These are phyloP conservation scores for Achaetomiella virescens DNA, from an alignment of 495 filamentous ascomycete species.

Conservation along the genomic window DNA sequence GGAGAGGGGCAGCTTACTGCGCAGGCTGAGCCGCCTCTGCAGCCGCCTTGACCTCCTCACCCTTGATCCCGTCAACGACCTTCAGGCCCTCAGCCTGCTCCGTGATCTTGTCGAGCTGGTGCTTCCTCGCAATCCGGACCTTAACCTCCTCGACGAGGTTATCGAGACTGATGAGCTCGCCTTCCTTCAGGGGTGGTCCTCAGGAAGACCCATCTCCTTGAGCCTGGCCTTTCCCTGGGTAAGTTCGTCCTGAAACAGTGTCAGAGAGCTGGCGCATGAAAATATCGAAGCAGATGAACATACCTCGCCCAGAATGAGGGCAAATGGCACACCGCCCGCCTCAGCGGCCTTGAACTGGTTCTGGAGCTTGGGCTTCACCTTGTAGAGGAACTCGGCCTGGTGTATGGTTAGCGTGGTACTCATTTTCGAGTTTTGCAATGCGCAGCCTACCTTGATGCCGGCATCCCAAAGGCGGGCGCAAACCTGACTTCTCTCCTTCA, in stretches of 20 bases:
- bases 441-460: conserved; percentile 58
- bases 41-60: conserved; percentile 22
- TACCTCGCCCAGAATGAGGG: conserved; percentile 68
- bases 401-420: neutral
- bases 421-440: neutral
- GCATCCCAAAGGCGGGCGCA: conserved; percentile 69
- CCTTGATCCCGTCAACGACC: conserved; percentile 34
- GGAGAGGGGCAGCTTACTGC: conserved; percentile 9
- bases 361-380: conserved; percentile 71
- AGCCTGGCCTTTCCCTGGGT: conserved; percentile 68
- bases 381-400: conserved; percentile 68
- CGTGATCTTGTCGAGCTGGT: conserved; percentile 33
- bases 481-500: conserved; percentile 75
- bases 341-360: conserved; percentile 80
- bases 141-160: conserved; percentile 58
- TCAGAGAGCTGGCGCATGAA: neutral
- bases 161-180: conserved; percentile 58
- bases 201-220: conserved; percentile 74
- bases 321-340: conserved; percentile 56
- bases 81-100: conserved; percentile 33
- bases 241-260: conserved; percentile 57
- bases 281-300: neutral
- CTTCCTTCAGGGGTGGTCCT: conserved; percentile 81
- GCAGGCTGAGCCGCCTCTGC: conserved; percentile 9
- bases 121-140: conserved; percentile 32